These are phyloP conservation scores for Dactylellina sp. DNA, from an alignment of 2,329 filamentous ascomycete species.

Conservation along the genomic window DNA sequence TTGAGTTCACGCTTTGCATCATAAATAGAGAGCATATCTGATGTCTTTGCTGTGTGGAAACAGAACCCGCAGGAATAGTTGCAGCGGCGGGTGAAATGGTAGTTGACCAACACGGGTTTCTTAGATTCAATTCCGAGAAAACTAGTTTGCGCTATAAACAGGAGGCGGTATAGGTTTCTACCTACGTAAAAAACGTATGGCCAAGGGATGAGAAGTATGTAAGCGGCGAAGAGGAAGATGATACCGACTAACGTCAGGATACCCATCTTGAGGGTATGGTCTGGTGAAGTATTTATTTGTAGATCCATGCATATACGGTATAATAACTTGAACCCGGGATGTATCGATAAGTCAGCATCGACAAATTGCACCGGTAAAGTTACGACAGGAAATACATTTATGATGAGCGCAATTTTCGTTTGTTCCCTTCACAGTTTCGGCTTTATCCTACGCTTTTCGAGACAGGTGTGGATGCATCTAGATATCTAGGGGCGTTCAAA, in stretches of 20 bases:
- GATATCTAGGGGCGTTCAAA: too few species aligned
- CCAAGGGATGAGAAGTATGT: conserved; percentile 14
- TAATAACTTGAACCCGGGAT: too few species aligned
- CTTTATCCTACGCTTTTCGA: too few species aligned
- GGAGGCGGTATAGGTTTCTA: not conserved
- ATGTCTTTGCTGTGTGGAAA: conserved; percentile 70
- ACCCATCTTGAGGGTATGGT: not conserved
- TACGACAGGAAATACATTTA: too few species aligned
- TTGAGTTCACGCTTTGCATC: conserved; percentile 66
- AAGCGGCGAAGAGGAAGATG: conserved; percentile 2
- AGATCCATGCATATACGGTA: too few species aligned
- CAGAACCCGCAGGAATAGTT: conserved; percentile 68
- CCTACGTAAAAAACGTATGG: not conserved
- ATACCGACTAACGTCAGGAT: not conserved
- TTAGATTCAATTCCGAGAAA: conserved; percentile 11
- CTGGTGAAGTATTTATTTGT: too few species aligned
- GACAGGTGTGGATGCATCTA: too few species aligned
- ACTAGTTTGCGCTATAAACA: conserved; percentile 12
- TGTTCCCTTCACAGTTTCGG: too few species aligned
- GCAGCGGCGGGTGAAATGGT: conserved; percentile 28
- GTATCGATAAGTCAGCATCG: too few species aligned
- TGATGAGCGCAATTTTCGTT: too few species aligned
- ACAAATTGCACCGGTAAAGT: too few species aligned
- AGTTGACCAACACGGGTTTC: conserved; percentile 28
- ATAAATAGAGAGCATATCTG: conserved; percentile 64